Percentiles rank a stretch among this genome's conserved stretches.
Conservation (phyloP, 2,329 filamentous ascomycete species). For the Talaromyces sp. region DNA sequence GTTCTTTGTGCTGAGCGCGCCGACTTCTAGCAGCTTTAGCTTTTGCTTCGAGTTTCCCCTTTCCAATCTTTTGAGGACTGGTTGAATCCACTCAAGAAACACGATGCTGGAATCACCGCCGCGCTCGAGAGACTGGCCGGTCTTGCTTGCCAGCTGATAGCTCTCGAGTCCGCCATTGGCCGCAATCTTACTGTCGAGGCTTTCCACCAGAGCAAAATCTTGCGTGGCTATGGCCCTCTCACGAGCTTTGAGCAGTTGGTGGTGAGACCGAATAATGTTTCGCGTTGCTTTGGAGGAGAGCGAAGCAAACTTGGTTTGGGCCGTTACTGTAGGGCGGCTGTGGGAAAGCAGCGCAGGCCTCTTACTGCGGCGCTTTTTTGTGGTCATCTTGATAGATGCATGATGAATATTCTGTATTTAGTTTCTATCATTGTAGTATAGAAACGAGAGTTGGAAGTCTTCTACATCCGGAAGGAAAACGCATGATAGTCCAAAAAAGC, state of each 20-base stretch:
- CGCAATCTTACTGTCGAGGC: slow-evolving; percentile 47
- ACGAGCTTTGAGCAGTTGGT: slow-evolving; percentile 54
- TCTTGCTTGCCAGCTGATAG: slow-evolving; percentile 59
- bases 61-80: slow-evolving; percentile 20
- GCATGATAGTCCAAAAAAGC: neutral
- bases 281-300: slow-evolving; percentile 55
- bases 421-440: neutral
- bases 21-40: slow-evolving; percentile 77
- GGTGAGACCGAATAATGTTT: slow-evolving; percentile 55
- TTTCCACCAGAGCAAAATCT: slow-evolving; percentile 34
- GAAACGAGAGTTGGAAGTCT: neutral
- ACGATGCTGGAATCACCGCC: slow-evolving; percentile 60
- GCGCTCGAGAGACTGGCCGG: slow-evolving; percentile 55
- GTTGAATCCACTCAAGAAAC: slow-evolving; percentile 54
- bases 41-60: slow-evolving; percentile 18
- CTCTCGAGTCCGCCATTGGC: slow-evolving; percentile 53
- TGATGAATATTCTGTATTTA: neutral
- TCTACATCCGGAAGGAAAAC: neutral
- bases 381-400: slow-evolving; percentile 19
- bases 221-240: slow-evolving; percentile 46
- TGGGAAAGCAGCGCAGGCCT: slow-evolving; percentile 36
- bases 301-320: slow-evolving; percentile 19
- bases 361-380: slow-evolving; percentile 26
- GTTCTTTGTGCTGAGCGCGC: slow-evolving; percentile 78
- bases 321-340: slow-evolving; percentile 40